Conservation (phyloP, 2,329 filamentous ascomycete species). For the Fusarium marasasianum region DNA sequence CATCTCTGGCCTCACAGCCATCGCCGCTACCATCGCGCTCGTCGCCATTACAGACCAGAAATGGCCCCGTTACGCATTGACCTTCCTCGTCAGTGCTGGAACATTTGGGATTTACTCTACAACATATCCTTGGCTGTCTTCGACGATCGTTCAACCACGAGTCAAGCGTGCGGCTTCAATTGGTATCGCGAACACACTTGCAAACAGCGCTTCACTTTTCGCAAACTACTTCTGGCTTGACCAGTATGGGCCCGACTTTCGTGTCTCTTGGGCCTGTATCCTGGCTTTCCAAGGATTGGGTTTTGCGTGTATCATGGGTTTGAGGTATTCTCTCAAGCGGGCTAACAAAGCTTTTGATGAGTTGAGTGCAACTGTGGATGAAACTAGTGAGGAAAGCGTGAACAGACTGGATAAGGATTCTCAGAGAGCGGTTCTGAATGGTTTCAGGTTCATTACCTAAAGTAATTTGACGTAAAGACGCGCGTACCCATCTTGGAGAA, state of each 20-base stretch:
- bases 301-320: background rate
- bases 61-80: background rate
- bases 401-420: background rate
- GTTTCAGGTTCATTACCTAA: background rate
- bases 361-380: background rate
- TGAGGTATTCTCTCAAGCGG: background rate
- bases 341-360: background rate
- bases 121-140: background rate
- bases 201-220: background rate
- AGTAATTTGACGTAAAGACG: background rate
- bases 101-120: background rate
- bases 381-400: background rate
- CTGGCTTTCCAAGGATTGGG: background rate
- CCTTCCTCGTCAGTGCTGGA: background rate
- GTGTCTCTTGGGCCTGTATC: background rate
- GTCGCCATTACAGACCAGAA: background rate
- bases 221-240: background rate
- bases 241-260: background rate
- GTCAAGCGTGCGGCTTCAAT: background rate
- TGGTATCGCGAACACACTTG: background rate
- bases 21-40: background rate
- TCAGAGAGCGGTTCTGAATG: background rate
- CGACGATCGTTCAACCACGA: background rate
- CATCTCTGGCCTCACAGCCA: background rate
- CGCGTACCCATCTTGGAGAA: rapidly evolving